Percentiles rank a stretch among this genome's conserved stretches.
Evolutionary conservation across 306 rosid genomes (phyloP).

Genomic region (cucumber (Cucumis sativus)): DNA sequence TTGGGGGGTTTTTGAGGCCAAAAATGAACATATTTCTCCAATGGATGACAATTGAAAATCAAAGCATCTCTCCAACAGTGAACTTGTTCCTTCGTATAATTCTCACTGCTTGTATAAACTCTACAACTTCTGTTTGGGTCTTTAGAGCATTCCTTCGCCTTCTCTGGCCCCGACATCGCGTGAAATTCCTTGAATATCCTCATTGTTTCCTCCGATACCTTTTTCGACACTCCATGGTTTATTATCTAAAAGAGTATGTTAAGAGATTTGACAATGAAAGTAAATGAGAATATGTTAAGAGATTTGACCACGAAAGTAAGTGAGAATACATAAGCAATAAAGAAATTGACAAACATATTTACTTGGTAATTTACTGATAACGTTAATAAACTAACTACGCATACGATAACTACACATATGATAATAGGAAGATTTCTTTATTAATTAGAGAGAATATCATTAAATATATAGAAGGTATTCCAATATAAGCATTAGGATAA

Average conservation of each 20-base stretch:
- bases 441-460: no score
- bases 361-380: no score
- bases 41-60: constrained; percentile 43
- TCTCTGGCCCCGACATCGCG: constrained; percentile 43
- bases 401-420: no score
- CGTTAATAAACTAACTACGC: no score
- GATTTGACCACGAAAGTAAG: no score
- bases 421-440: no score
- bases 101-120: constrained; percentile 53
- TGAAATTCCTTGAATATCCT: constrained; percentile 46
- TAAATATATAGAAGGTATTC: no score
- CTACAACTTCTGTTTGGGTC: constrained; percentile 43
- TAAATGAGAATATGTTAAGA: no score
- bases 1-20: constrained; percentile 60
- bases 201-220: constrained; percentile 25
- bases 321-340: no score
- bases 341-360: no score
- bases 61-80: constrained; percentile 65
- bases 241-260: constrained; percentile 25
- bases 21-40: constrained; percentile 26
- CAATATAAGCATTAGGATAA: no score
- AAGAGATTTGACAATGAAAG: no score
- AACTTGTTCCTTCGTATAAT: constrained; percentile 19
- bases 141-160: constrained; percentile 37
- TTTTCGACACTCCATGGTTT: constrained; percentile 53